A percentile compares a stretch with the other conserved stretches of the same genome.
Evolutionary conservation across 2,329 filamentous ascomycete species (phyloP).

Genomic region (Exophiala mesophila): DNA sequence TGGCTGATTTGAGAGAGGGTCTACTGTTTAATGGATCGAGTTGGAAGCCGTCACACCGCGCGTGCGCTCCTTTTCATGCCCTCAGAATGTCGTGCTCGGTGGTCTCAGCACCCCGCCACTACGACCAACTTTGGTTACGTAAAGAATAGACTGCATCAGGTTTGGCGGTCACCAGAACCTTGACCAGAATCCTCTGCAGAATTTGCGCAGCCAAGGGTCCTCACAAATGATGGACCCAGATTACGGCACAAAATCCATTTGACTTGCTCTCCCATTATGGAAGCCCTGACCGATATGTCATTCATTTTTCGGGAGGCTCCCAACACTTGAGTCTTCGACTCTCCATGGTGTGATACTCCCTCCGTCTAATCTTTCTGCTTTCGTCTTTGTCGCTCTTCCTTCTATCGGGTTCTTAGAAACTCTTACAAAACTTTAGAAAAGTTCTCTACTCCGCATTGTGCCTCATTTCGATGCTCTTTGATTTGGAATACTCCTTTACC

Average conservation of each 20-base stretch:
- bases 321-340: background rate
- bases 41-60: no score
- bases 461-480: no score
- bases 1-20: no score
- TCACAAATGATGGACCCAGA: conserved; percentile 18
- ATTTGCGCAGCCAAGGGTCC: conserved; percentile 23
- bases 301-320: background rate
- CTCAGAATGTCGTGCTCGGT: conserved; percentile 15
- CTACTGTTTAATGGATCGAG: no score
- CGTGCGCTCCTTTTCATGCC: no score
- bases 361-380: conserved; percentile 3
- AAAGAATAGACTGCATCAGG: conserved; percentile 33
- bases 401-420: background rate
- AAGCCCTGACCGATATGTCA: background rate
- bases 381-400: conserved; percentile 1
- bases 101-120: conserved; percentile 28
- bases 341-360: conserved; percentile 8
- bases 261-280: conserved; percentile 16
- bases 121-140: conserved; percentile 36
- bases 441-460: no score
- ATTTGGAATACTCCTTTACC: no score
- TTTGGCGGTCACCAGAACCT: conserved; percentile 20
- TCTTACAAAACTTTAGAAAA: background rate
- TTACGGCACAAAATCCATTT: conserved; percentile 18
- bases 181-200: conserved; percentile 17